These are phyloP conservation scores for Fusarium sp. DNA, from an alignment of 2,329 filamentous ascomycete species.

Conservation along the genomic window DNA sequence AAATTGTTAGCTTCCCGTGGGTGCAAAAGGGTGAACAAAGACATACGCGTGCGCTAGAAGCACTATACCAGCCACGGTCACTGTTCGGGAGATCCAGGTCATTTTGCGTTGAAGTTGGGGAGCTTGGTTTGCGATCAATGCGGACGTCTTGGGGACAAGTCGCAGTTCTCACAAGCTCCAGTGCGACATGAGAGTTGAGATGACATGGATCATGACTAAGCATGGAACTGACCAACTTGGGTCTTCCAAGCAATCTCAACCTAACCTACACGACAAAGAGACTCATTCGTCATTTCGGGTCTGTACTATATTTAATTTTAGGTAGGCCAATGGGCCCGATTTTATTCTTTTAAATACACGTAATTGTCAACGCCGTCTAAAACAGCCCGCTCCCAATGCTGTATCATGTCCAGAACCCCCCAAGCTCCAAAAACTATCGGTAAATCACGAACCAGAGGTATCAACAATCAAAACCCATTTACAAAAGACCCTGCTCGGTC, in stretches of 20 bases:
- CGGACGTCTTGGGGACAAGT: conserved; percentile 37
- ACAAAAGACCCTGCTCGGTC: conserved; percentile 40
- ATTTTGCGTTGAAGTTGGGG: conserved; percentile 57
- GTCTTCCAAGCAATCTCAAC: conserved; percentile 2
- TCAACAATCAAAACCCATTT: neutral
- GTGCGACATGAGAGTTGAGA: neutral
- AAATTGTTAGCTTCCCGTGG: conserved; percentile 28
- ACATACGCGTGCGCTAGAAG: conserved; percentile 89
- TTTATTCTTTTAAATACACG: neutral
- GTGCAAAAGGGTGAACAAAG: neutral
- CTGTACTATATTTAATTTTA: neutral
- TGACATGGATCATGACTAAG: conserved; percentile 41
- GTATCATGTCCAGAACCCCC: conserved; percentile 17
- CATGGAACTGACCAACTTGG: neutral
- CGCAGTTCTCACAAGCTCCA: conserved; percentile 12
- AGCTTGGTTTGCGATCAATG: conserved; percentile 14
- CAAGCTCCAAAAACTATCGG: neutral
- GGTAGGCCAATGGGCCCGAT: neutral
- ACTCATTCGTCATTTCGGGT: neutral
- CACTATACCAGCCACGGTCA: conserved; percentile 80
- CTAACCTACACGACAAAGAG: neutral
- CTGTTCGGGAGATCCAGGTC: conserved; percentile 76
- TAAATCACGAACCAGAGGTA: neutral
- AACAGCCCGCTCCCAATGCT: conserved; percentile 16
- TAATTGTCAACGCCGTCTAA: conserved; percentile 27